These are phyloP conservation scores for Spongospora subterranea DNA, from an alignment of 208 protist genomes.

Conservation along the genomic window DNA sequence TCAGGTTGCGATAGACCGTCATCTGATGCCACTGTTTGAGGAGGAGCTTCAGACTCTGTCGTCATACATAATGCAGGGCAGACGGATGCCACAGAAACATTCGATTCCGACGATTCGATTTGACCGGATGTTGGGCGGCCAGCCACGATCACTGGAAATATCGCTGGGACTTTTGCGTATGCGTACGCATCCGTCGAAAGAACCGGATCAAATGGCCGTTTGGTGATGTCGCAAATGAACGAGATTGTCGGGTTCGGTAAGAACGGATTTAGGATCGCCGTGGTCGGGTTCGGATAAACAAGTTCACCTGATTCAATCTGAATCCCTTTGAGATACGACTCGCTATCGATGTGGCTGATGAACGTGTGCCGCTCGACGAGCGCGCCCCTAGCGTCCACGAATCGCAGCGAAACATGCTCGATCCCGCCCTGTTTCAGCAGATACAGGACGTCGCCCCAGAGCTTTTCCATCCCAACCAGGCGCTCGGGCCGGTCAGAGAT, in stretches of 20 bases:
- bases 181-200: background rate
- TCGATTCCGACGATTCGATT: too few relatives aligned
- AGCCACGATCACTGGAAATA: constrained; percentile 28
- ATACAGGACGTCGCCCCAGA: constrained; percentile 1
- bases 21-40: background rate
- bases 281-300: constrained; percentile 48
- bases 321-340: background rate
- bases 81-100: too few relatives aligned
- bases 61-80: too few relatives aligned
- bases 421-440: background rate
- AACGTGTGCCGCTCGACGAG: background rate
- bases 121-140: background rate
- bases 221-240: constrained; percentile 33
- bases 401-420: background rate
- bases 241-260: background rate
- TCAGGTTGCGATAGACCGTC: constrained; percentile 17
- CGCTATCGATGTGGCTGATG: background rate
- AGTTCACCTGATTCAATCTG: background rate
- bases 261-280: constrained; percentile 41
- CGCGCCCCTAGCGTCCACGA: background rate
- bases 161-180: background rate
- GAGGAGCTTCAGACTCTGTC: too few relatives aligned
- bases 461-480: too few relatives aligned
- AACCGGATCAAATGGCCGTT: constrained; percentile 47
- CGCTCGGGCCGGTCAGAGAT: too few relatives aligned